Conservation (phyloP, 768 basidiomycete genomes). For the Kwoniella pini region DNA sequence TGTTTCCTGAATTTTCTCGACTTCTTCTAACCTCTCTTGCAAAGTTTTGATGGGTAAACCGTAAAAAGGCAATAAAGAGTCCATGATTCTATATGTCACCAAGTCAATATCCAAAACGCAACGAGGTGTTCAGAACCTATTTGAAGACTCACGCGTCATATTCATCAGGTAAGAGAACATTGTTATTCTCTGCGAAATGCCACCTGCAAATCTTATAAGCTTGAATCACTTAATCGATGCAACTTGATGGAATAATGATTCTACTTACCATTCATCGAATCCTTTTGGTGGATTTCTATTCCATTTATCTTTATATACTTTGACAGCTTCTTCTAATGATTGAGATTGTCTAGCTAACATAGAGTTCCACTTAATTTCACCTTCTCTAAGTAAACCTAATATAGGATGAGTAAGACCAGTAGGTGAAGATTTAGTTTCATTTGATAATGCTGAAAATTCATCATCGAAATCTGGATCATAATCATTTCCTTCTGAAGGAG, state of each 20-base stretch:
- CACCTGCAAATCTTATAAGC: slow-evolving; percentile 32
- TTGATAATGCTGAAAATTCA: slow-evolving; percentile 23
- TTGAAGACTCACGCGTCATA: slow-evolving; percentile 47
- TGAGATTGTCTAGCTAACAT: slow-evolving; percentile 75
- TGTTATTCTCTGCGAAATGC: slow-evolving; percentile 45
- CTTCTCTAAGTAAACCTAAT: slow-evolving; percentile 76
- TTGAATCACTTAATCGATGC: not conserved
- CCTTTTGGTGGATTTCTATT: slow-evolving; percentile 78
- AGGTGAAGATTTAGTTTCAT: slow-evolving; percentile 20
- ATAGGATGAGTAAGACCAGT: slow-evolving; percentile 66
- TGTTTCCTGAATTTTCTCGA: slow-evolving; percentile 53
- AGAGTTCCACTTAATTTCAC: slow-evolving; percentile 69
- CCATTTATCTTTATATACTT: slow-evolving; percentile 79
- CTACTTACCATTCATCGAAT: slow-evolving; percentile 78
- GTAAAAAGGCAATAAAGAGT: slow-evolving; percentile 52
- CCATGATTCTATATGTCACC: slow-evolving; percentile 50
- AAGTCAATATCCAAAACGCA: not conserved
- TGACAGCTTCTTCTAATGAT: slow-evolving; percentile 73
- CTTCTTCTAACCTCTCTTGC: slow-evolving; percentile 46
- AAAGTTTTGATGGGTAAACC: slow-evolving; percentile 49
- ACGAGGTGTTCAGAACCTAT: not conserved
- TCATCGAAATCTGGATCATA: slow-evolving; percentile 36
- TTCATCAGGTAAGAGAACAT: slow-evolving; percentile 54
- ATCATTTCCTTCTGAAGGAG: slow-evolving; percentile 21
- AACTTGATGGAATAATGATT: too few relatives aligned